These are phyloP conservation scores for Chamaecrista fasciculata DNA, from an alignment of 306 rosid species.

Conservation along the genomic window DNA sequence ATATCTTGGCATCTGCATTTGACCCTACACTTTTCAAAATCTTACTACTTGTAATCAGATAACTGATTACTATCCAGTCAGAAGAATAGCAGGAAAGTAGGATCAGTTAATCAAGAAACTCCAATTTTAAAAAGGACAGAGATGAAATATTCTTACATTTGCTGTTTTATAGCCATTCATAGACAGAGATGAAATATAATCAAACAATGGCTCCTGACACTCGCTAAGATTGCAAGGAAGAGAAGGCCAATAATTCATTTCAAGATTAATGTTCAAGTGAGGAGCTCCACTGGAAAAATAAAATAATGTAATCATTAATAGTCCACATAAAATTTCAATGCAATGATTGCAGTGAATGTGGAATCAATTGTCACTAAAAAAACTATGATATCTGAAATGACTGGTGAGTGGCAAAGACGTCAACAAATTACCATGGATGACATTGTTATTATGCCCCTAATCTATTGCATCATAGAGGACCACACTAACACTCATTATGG, in stretches of 20 bases:
- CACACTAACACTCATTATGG: not conserved
- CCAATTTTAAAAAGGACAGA: not conserved
- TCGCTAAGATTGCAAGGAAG: conserved; percentile 85
- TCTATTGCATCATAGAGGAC: not conserved
- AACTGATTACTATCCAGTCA: not conserved
- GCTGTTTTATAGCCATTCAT: conserved; percentile 71
- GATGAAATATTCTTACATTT: conserved; percentile 38
- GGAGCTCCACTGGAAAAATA: conserved; percentile 68
- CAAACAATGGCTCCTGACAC: conserved; percentile 78
- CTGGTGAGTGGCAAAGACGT: not conserved
- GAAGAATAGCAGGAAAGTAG: not conserved
- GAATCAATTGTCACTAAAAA: not conserved
- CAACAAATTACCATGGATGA: not conserved
- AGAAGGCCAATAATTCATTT: conserved; percentile 90
- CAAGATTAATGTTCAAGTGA: conserved; percentile 73
- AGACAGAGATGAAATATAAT: conserved; percentile 51
- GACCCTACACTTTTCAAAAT: conserved; percentile 1
- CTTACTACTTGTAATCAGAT: not conserved
- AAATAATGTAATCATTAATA: conserved; percentile 22
- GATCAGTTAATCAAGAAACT: not conserved
- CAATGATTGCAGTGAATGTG: conserved; percentile 15
- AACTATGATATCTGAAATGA: not conserved
- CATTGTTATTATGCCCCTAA: not conserved
- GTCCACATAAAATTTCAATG: conserved; percentile 15
- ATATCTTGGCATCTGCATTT: not conserved